phyloP scores from a whole-genome alignment of 495 filamentous ascomycete species.

The Echria macrotheca region DNA sequence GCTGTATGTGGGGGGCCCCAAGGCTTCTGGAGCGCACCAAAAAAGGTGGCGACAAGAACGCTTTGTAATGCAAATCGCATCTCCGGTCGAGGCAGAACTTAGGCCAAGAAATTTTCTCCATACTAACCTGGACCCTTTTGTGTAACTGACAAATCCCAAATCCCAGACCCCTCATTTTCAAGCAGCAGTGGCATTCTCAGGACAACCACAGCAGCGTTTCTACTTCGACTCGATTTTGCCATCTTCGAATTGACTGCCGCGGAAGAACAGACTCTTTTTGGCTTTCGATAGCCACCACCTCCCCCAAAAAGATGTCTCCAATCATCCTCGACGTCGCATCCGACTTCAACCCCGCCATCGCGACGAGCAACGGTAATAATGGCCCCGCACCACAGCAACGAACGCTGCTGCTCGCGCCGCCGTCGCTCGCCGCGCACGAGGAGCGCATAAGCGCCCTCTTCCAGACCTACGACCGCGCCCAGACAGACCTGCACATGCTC shows the following conservation, averaged over 20 bases:
- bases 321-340: slow-evolving; percentile 21
- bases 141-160: slow-evolving; percentile 4
- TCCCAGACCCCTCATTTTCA: background rate
- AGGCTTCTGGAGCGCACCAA: no score
- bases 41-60: slow-evolving; percentile 15
- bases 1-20: no score
- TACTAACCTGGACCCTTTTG: background rate
- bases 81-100: slow-evolving; percentile 8
- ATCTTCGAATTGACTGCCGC: no score
- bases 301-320: slow-evolving; percentile 26
- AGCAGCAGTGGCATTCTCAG: no score
- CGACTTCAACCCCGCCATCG: slow-evolving; percentile 29
- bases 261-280: no score
- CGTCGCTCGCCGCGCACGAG: slow-evolving; percentile 47
- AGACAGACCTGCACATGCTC: slow-evolving; percentile 95
- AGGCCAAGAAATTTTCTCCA: slow-evolving; percentile 3
- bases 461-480: slow-evolving; percentile 49
- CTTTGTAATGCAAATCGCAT: slow-evolving; percentile 22
- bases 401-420: slow-evolving; percentile 52
- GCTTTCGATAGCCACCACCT: no score
- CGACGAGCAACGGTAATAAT: slow-evolving; percentile 15
- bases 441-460: slow-evolving; percentile 41
- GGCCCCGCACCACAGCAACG: slow-evolving; percentile 19
- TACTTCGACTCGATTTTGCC: no score
- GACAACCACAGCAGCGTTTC: no score